A percentile compares a stretch with the other conserved stretches of the same genome.
Evolutionary conservation across 1,139 yeast genomes (phyloP).

Genomic region (Nakaseomyces delphensis): DNA sequence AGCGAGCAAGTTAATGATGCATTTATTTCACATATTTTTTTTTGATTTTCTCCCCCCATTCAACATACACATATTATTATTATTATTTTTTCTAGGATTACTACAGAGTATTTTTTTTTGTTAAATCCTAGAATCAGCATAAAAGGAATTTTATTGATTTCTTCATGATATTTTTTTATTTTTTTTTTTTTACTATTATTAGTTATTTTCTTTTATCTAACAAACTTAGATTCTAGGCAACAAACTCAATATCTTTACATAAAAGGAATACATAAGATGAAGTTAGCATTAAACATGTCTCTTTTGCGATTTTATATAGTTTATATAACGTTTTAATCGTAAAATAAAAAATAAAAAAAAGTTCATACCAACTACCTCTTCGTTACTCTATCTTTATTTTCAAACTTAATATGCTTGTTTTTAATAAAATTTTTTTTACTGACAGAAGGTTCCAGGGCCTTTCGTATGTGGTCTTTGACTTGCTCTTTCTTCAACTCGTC

Average conservation of each 20-base stretch:
- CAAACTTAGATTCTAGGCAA: no score
- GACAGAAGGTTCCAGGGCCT: slow-evolving; percentile 42
- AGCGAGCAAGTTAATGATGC: neutral
- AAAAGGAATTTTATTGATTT: no score
- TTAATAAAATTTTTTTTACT: slow-evolving; percentile 44
- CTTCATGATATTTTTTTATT: neutral
- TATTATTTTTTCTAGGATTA: slow-evolving; percentile 4
- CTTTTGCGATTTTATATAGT: slow-evolving; percentile 5
- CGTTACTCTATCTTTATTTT: slow-evolving; percentile 18
- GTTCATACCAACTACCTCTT: slow-evolving; percentile 3
- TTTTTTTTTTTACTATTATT: slow-evolving; percentile 7
- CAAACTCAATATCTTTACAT: no score
- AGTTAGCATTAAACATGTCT: no score
- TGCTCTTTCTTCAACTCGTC: slow-evolving; percentile 22
- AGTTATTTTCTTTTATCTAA: slow-evolving; percentile 4
- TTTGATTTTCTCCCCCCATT: neutral
- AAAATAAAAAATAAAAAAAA: no score
- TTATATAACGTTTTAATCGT: slow-evolving; percentile 9
- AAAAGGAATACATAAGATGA: no score
- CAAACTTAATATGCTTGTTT: slow-evolving; percentile 53
- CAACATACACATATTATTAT: neutral
- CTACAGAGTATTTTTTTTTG: no score
- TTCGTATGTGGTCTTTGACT: slow-evolving; percentile 7
- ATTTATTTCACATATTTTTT: neutral
- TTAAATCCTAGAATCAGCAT: no score